Percentiles rank a stretch among this genome's conserved stretches.
phyloP scores from a whole-genome alignment of 140 eudicot genomes.

The Cichorium intybus region DNA sequence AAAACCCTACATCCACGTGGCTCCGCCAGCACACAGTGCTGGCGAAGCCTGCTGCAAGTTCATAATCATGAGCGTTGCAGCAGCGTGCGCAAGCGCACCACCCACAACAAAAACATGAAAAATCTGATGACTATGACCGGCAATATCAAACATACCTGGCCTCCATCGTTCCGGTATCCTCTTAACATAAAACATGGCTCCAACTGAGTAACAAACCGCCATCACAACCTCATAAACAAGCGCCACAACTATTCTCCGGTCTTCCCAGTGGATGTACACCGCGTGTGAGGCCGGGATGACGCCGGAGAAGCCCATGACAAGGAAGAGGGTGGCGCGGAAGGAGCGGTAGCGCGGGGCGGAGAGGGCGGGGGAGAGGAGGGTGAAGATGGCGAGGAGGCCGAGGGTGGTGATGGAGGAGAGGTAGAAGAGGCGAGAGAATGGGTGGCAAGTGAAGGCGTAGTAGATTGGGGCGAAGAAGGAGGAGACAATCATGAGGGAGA shows the following conservation, averaged over 20 bases:
- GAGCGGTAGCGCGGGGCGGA: constrained; percentile 65
- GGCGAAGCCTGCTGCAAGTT: constrained; percentile 60
- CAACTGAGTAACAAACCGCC: constrained; percentile 64
- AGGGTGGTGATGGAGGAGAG: constrained; percentile 63
- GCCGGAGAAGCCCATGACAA: constrained; percentile 89
- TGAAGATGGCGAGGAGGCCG: constrained; percentile 59
- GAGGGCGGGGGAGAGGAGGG: constrained; percentile 81
- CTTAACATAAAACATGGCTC: constrained; percentile 68
- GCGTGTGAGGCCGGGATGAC: constrained; percentile 82
- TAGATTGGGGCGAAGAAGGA: constrained; percentile 91
- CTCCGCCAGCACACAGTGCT: constrained; percentile 18
- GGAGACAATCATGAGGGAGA: constrained; percentile 85
- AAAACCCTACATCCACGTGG: constrained; percentile 30
- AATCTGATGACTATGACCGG: constrained; percentile 93
- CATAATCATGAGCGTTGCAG: constrained; percentile 70
- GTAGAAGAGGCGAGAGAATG: constrained; percentile 57
- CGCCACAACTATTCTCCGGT: constrained; percentile 47
- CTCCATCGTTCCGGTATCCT: constrained; percentile 91
- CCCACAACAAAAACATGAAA: constrained; percentile 82
- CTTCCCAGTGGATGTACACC: constrained; percentile 41
- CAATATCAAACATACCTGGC: constrained; percentile 86
- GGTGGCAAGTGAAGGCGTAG: constrained; percentile 71
- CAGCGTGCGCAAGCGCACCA: constrained; percentile 85
- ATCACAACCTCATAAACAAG: constrained; percentile 66
- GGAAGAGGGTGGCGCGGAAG: constrained; percentile 69